Evolutionary conservation across 805 yeast genomes (phyloP).

Genomic region (Starmerella roubikii): DNA sequence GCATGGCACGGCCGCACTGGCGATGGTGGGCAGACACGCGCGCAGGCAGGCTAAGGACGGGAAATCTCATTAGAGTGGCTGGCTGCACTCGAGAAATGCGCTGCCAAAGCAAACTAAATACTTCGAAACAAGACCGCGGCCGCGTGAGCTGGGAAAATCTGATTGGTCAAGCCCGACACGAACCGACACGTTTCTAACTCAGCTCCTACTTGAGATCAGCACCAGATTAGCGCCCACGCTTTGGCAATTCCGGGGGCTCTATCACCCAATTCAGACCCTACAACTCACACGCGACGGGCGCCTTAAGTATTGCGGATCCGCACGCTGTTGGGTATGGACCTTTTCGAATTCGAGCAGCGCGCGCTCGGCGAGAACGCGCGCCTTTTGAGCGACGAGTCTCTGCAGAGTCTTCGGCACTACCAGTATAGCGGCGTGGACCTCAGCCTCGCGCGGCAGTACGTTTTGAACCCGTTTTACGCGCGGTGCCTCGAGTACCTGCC

Average conservation of each 20-base stretch:
- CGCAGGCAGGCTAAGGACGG: not conserved
- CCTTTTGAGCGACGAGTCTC: slow-evolving; percentile 18
- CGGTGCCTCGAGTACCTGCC: slow-evolving; percentile 72
- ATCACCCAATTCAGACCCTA: too few species aligned
- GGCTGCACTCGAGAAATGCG: too few species aligned
- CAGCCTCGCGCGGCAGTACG: slow-evolving; percentile 59
- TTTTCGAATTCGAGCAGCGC: slow-evolving; percentile 22
- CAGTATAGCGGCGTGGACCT: slow-evolving; percentile 47
- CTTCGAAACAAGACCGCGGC: too few species aligned
- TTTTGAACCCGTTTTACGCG: slow-evolving; percentile 80
- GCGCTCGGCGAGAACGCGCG: slow-evolving; percentile 17
- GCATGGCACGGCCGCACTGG: not conserved
- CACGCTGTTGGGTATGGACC: not conserved
- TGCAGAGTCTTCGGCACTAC: slow-evolving; percentile 20
- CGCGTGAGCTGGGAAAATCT: not conserved
- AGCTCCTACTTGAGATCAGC: too few species aligned
- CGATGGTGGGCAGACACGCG: not conserved
- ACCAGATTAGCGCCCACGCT: too few species aligned
- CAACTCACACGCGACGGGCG: too few species aligned
- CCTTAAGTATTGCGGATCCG: too few species aligned
- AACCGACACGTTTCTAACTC: too few species aligned
- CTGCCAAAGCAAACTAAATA: too few species aligned
- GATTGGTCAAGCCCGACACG: too few species aligned
- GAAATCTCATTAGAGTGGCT: too few species aligned
- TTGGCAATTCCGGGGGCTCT: too few species aligned